Conservation (phyloP, 2,329 filamentous ascomycete genomes). For the Alternaria triticina region DNA sequence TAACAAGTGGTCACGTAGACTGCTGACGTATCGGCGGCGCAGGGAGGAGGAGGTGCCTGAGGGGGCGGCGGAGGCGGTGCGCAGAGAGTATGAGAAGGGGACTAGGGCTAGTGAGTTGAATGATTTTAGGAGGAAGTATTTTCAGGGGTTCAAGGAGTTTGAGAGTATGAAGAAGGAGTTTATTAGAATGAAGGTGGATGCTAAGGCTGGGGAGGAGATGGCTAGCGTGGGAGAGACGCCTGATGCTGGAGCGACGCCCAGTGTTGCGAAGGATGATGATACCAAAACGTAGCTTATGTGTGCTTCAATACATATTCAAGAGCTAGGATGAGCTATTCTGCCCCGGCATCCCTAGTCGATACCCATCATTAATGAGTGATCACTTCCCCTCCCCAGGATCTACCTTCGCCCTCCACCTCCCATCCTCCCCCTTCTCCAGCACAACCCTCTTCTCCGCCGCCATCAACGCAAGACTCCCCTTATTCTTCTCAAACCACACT, state of each 20-base stretch:
- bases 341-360: background rate
- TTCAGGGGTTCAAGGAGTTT: slow-evolving; percentile 48
- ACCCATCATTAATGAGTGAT: too few species aligned
- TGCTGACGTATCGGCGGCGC: slow-evolving; percentile 83
- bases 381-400: background rate
- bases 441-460: background rate
- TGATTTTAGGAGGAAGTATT: slow-evolving; percentile 66
- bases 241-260: too few species aligned
- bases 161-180: slow-evolving; percentile 41
- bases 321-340: background rate
- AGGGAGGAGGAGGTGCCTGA: slow-evolving; percentile 61
- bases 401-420: background rate
- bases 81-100: slow-evolving; percentile 50
- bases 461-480: background rate
- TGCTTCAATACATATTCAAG: background rate
- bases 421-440: background rate
- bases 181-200: slow-evolving; percentile 27
- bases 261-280: background rate
- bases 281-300: background rate
- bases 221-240: background rate
- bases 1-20: slow-evolving; percentile 87
- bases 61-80: slow-evolving; percentile 21
- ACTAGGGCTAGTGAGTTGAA: slow-evolving; percentile 71
- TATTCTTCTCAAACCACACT: background rate
- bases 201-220: background rate